Base-by-base conservation (phyloP, 345 rosid species). In the Salix dunnii region DNA sequence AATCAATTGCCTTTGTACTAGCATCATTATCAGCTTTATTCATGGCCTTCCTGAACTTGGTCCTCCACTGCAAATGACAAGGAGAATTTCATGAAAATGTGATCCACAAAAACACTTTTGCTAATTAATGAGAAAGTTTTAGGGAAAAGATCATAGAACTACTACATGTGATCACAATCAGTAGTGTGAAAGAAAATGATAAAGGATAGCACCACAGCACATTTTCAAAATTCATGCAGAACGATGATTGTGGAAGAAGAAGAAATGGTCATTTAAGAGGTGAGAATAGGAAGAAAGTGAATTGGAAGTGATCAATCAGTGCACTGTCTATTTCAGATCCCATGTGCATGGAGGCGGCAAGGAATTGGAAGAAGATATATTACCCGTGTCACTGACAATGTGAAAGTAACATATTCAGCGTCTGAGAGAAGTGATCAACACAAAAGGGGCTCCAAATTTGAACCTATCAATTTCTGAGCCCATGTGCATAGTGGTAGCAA, bases 11-110 rank as follows among this genome's bases (percentile, higher is more conserved):
- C 86, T 92, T 90, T 28, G 99, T 88, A 85, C 83, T 91, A 74
- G 98, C 99, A 90, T 95, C 93, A 79, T 95, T 95, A 83, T 96
- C 99, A 80, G 99, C 99, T 85, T 96, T 94, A 85, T 96, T 96
- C 99, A 96, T 94, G 69, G 87, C 91, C 84, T 89, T 94, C 84
- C 99, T 88, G 88, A 91, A 96, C 90, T 89, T 92, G 73, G 99
- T 94, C 79, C 99, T 90, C 99, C 99, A 94, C 98, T 96, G 80
- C 38, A 72, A 70, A 86, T 72, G 77, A 80, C 46, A 79, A 71
- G 76, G 2, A n/a, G 76, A 79, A 43, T 10, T 51, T 78, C 33
- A 11, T 31, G 16, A 11, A 68, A 76, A 68, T 18, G 23, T 23
- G 46, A 68, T 23, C 48, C 30, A 51, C 42, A 23, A 6, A 71